Evolutionary conservation across 495 filamentous ascomycete genomes (phyloP), one percentile per base, ranked within the genome.

Genomic region (Peziza echinospora): DNA sequence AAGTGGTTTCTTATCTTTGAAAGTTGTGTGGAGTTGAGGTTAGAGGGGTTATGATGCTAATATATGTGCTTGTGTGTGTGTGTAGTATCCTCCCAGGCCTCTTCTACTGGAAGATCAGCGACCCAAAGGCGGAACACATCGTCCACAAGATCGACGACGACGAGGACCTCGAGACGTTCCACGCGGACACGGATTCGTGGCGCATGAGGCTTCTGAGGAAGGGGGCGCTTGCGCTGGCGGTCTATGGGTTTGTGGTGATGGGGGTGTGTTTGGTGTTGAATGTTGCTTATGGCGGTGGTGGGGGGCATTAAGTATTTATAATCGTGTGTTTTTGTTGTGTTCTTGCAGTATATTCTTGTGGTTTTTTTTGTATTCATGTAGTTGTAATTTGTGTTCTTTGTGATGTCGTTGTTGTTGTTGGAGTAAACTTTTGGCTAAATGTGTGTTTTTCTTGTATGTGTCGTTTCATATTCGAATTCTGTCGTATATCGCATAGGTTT

Each of bases 51-150:
- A 48, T 24, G n/a, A 8, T 41, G 2, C 24, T 55, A 13, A 57
- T 24, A 24, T 1, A 11, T 34, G 9, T 2, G 16, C 10, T 17
- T 10, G 16, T 19, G 17, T 23, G 57, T 54, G n/a, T n/a, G n/a
- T n/a, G n/a, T n/a, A n/a, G n/a, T 61, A 96, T 97, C 51, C 68
- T 97, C 0, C 91, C 89, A 0, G 89, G 89, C 0, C 59, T 96
- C 11, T 96, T 97, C 62, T 97, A 94, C 66, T 96, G 94, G 69
- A 94, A 94, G 64, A 94, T 97, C 47, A 84, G 79, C 0, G 73
- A 77, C 10, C 91, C 91, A 0, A 77, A 92, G 37, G 82, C 81
- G 7, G 68, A 84, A 41, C 85, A 93, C 53, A 82, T 85, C 53
- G 76, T 79, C 8, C 63, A 93, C 16, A 68, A 82, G 53, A 92